Conservation (phyloP, 2,329 filamentous ascomycete species). For the Annulohypoxylon truncatum region DNA sequence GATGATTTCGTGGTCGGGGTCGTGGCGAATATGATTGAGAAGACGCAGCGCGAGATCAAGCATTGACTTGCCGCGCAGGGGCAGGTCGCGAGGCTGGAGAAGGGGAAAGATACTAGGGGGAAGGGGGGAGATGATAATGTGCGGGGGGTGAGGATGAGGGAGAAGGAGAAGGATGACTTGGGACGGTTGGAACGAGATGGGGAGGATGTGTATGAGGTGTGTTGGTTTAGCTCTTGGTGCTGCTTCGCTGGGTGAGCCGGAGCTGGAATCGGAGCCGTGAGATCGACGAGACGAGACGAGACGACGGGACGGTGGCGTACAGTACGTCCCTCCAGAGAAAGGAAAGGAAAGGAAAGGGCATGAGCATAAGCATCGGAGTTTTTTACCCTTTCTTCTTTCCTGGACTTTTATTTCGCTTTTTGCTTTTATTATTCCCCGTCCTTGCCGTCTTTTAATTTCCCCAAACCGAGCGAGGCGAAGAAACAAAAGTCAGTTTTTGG, state of each 20-base stretch:
- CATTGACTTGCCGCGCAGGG: not conserved
- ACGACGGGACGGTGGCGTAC: not conserved
- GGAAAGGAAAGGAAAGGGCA: not conserved
- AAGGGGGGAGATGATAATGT: not conserved
- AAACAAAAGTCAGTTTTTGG: conserved; percentile 12
- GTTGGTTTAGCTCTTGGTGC: not conserved
- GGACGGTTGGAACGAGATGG: not conserved
- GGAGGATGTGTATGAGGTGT: conserved; percentile 9
- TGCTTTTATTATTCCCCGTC: not conserved
- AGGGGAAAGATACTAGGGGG: not conserved
- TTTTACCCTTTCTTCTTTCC: not conserved
- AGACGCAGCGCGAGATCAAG: conserved; percentile 36
- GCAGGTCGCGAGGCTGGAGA: not conserved
- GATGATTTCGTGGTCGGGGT: conserved; percentile 36
- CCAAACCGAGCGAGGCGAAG: not conserved
- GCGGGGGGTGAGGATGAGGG: too few species aligned
- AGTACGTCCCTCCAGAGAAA: not conserved
- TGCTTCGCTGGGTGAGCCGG: not conserved
- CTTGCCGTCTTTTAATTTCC: not conserved
- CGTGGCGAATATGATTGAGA: conserved; percentile 44
- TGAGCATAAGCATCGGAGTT: conserved; percentile 1
- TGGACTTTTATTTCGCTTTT: not conserved
- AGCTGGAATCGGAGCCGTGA: too few species aligned
- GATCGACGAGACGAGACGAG: too few species aligned
- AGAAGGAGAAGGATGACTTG: not conserved